phyloP scores from a whole-genome alignment of 306 rosid species.

The Cucumis cinereus region DNA sequence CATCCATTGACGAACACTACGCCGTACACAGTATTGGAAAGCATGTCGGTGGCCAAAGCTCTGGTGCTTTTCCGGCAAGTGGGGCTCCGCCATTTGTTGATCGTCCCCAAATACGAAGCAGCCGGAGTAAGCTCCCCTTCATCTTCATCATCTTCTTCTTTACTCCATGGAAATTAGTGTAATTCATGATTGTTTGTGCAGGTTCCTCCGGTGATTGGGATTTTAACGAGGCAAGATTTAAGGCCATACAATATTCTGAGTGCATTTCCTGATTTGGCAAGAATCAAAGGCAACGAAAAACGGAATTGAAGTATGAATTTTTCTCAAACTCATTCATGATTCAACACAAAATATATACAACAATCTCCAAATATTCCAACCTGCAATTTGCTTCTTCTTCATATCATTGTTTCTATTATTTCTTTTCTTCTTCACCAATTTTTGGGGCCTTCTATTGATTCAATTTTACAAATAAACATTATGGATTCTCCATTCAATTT shows the following conservation, averaged over 20 bases:
- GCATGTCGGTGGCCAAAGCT: conserved; percentile 75
- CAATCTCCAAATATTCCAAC: neutral
- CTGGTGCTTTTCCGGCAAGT: conserved; percentile 77
- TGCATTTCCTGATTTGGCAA: conserved; percentile 58
- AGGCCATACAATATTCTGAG: conserved; percentile 57
- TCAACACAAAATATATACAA: neutral
- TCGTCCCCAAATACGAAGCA: conserved; percentile 65
- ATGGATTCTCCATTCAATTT: conserved; percentile 26
- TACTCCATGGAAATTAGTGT: neutral
- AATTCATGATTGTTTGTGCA: conserved; percentile 11
- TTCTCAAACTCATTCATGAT: conserved; percentile 1
- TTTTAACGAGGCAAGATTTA: conserved; percentile 80
- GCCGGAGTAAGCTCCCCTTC: conserved; percentile 46
- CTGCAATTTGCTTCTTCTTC: conserved; percentile 1
- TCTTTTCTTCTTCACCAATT: conserved; percentile 16
- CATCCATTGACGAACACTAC: conserved; percentile 83
- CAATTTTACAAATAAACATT: conserved; percentile 19
- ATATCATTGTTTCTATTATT: conserved; percentile 10
- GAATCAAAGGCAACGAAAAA: conserved; percentile 33
- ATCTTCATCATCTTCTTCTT: neutral
- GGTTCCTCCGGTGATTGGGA: conserved; percentile 72
- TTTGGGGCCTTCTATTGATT: conserved; percentile 24
- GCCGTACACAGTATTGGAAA: conserved; percentile 64
- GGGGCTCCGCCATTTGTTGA: conserved; percentile 80
- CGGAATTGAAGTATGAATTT: conserved; percentile 13